Evolutionary conservation across 2,329 filamentous ascomycete genomes (phyloP).

Genomic region (Fusarium torulosum): DNA sequence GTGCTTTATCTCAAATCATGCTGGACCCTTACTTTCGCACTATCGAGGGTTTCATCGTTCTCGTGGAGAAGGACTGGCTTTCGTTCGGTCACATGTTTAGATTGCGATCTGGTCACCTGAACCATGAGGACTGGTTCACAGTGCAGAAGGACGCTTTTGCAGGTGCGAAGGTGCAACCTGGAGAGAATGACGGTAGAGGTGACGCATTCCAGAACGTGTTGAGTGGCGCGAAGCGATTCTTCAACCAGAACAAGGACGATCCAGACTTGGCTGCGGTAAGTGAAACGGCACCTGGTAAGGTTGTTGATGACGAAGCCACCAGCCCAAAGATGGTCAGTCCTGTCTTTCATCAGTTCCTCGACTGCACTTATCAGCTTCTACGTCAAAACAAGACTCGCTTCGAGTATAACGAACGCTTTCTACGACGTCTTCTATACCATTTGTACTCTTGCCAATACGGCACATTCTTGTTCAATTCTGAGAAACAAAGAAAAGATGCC

Average conservation of each 20-base stretch:
- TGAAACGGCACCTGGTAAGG: conserved; percentile 56
- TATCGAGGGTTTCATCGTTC: conserved; percentile 90
- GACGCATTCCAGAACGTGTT: conserved; percentile 90
- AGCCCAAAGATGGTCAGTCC: conserved; percentile 92
- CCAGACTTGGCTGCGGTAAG: conserved; percentile 70
- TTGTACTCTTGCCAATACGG: conserved; percentile 97
- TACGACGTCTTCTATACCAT: conserved; percentile 90
- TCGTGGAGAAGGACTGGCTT: conserved; percentile 97
- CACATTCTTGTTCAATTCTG: conserved; percentile 94
- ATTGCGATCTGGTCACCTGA: conserved; percentile 87
- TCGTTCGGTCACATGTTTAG: conserved; percentile 99
- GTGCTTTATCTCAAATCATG: conserved; percentile 90
- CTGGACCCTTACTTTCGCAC: conserved; percentile 96
- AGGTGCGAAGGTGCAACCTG: conserved; percentile 71
- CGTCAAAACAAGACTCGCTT: conserved; percentile 89
- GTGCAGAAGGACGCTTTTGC: conserved; percentile 84
- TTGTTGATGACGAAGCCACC: conserved; percentile 74
- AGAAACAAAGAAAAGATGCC: conserved; percentile 84
- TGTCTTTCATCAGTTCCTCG: conserved; percentile 97
- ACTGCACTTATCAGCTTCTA: conserved; percentile 91
- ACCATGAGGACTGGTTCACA: conserved; percentile 93
- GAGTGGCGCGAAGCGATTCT: conserved; percentile 91
- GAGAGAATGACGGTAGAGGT: conserved; percentile 70
- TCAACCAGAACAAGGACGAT: conserved; percentile 74
- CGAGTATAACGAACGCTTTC: conserved; percentile 95